Evolutionary conservation across 306 rosid species (phyloP).

Genomic region (Datisca glomerata): DNA sequence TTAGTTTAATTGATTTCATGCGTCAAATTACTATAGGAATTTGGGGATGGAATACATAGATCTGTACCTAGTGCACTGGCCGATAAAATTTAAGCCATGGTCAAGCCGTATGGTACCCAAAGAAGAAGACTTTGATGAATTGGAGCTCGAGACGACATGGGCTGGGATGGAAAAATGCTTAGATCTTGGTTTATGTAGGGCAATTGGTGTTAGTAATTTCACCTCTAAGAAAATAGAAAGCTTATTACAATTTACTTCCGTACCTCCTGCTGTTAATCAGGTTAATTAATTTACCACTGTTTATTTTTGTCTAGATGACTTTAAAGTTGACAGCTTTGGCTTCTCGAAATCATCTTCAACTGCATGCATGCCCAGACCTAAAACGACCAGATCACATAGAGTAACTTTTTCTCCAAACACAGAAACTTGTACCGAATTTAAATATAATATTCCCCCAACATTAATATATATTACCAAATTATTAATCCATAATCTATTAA

Average conservation of each 20-base stretch:
- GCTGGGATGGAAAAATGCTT: constrained; percentile 66
- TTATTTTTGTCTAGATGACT: too few species aligned
- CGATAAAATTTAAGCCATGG: constrained; percentile 67
- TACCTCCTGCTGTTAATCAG: constrained; percentile 64
- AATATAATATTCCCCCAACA: too few species aligned
- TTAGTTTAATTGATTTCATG: too few species aligned
- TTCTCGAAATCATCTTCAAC: too few species aligned
- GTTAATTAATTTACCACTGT: too few species aligned
- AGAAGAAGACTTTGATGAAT: constrained; percentile 48
- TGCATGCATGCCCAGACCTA: too few species aligned
- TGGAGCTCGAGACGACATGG: constrained; percentile 64
- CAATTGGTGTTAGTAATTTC: constrained; percentile 81
- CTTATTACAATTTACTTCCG: constrained; percentile 45
- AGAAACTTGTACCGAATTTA: too few species aligned
- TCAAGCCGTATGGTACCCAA: constrained; percentile 42
- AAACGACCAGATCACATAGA: too few species aligned
- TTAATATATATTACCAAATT: too few species aligned
- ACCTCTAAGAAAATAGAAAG: constrained; percentile 43
- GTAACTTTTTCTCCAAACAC: too few species aligned
- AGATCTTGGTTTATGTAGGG: constrained; percentile 53
- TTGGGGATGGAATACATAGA: constrained; percentile 66
- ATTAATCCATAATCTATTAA: too few species aligned
- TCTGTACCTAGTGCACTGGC: constrained; percentile 86
- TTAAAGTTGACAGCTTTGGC: too few species aligned
- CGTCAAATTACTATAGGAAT: constrained; percentile 31